Evolutionary conservation across 23 red algal species (phyloP), one percentile per base, ranked within the genome.

Genomic region (Pyropia yezoensis): DNA sequence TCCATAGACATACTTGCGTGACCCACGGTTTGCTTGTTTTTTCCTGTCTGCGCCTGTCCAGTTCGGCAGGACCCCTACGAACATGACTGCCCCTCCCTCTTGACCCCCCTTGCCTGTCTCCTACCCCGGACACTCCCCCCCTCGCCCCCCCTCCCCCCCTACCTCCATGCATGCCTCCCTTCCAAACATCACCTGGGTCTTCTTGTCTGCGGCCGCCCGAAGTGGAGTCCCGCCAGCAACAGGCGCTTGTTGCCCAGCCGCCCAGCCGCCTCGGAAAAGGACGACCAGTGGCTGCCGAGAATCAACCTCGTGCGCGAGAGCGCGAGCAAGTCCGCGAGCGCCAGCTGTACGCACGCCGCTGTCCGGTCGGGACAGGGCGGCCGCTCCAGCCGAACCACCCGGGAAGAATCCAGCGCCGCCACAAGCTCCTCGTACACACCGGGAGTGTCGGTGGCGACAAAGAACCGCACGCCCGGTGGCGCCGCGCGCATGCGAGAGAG

Each of bases 251-350:
- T 62, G 14, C 85, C 85, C 33, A 89, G 33, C 3, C 83, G 33
- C 1, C 57, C 69, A 11, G 85, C 85, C 17, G 66, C 74, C 57
- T 89, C 85, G 1, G 85, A 71, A 61, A 89, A 89, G 15, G 85
- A 89, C 57, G 71, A 78, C 85, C 85, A 89, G 57, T 89, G 51
- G 23, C 85, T 89, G 49, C 85, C 85, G 27, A 89, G 57, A 9
- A 89, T 63, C 53, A 66, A 67, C 18, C 70, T 66, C 13, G 73
- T 70, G 22, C 71, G 68, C 14, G 60, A 66, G 23, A 89, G 69
- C 18, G 69, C 47, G 56, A 80, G 69, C 54, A 89, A 66, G 66
- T 89, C 85, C 23, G 75, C 85, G 17, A 89, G 54, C 15, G 85
- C 85, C 17, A 76, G 57, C 33, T 75, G 71, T 6, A 65, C 68